A percentile compares a stretch with the other conserved stretches of the same genome.
These are phyloP conservation scores for Penicillium mononematosum DNA, from an alignment of 495 filamentous ascomycete genomes.

Conservation along the genomic window DNA sequence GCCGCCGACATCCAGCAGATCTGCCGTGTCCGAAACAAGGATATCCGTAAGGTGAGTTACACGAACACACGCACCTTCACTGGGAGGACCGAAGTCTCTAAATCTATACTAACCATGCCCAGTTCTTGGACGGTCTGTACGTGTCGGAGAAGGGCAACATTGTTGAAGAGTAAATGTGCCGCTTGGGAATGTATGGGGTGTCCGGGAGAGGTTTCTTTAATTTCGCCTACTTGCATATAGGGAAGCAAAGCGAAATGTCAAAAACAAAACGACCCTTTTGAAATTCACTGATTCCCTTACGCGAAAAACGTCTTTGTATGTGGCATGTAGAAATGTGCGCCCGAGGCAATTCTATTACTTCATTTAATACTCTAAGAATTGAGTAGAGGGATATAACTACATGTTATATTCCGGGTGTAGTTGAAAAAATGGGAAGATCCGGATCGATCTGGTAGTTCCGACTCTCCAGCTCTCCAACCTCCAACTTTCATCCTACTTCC, in stretches of 20 bases:
- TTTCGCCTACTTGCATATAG: constrained; percentile 49
- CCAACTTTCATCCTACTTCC: too few species aligned
- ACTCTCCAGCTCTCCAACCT: neutral
- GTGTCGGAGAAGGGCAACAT: constrained; percentile 98
- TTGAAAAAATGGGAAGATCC: neutral
- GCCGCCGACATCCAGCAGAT: constrained; percentile 99
- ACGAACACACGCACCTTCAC: neutral
- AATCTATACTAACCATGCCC: constrained; percentile 23
- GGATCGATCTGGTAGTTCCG: neutral
- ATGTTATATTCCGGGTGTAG: neutral
- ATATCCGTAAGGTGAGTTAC: constrained; percentile 92
- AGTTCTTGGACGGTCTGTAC: constrained; percentile 99
- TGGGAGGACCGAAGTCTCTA: constrained; percentile 21
- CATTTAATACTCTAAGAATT: neutral
- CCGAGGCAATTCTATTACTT: constrained; percentile 11
- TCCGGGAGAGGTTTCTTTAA: constrained; percentile 45
- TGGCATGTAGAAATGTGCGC: constrained; percentile 27
- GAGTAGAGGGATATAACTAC: neutral
- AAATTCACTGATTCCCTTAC: constrained; percentile 29
- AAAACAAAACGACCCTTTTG: constrained; percentile 47
- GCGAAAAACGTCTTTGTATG: constrained; percentile 27
- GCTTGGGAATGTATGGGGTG: constrained; percentile 43
- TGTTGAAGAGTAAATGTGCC: constrained; percentile 60
- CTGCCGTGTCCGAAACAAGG: constrained; percentile 99
- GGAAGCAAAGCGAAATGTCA: constrained; percentile 46